phyloP scores from a whole-genome alignment of 305 asterid genomes.

The Fraxinus dipetala region DNA sequence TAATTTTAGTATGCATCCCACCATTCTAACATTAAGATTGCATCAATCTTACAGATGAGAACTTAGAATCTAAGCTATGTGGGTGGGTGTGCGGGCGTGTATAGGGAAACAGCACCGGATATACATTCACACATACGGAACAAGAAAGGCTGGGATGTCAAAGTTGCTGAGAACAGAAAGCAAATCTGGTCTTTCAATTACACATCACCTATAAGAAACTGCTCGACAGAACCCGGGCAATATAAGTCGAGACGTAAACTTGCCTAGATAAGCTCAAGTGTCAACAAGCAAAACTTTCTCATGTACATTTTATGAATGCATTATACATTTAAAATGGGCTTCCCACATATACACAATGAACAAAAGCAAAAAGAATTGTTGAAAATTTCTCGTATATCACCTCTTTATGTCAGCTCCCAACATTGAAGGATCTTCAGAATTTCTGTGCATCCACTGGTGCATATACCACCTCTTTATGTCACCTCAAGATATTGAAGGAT shows the following conservation, averaged over 20 bases:
- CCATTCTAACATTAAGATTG: neutral
- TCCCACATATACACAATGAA: conserved; percentile 23
- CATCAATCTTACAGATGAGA: neutral
- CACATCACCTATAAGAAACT: neutral
- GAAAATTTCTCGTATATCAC: conserved; percentile 29
- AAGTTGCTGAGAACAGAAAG: neutral
- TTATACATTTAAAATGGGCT: conserved; percentile 51
- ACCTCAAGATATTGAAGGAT: conserved; percentile 32
- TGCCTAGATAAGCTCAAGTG: conserved; percentile 23
- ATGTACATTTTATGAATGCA: conserved; percentile 62
- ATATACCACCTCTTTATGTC: neutral
- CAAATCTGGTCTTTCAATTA: neutral
- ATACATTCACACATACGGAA: no score
- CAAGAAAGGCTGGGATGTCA: neutral
- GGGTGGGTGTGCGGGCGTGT: neutral
- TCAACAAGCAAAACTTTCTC: conserved; percentile 56
- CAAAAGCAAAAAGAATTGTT: conserved; percentile 35
- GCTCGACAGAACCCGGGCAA: neutral
- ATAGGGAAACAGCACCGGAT: no score
- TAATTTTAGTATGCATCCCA: neutral
- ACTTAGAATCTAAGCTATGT: neutral
- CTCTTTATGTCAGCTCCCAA: conserved; percentile 34
- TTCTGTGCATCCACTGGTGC: conserved; percentile 31
- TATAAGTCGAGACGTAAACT: neutral
- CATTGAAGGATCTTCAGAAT: conserved; percentile 28